phyloP scores from a whole-genome alignment of 169 alveolate genomes.

The Toxoplasma gondii region DNA sequence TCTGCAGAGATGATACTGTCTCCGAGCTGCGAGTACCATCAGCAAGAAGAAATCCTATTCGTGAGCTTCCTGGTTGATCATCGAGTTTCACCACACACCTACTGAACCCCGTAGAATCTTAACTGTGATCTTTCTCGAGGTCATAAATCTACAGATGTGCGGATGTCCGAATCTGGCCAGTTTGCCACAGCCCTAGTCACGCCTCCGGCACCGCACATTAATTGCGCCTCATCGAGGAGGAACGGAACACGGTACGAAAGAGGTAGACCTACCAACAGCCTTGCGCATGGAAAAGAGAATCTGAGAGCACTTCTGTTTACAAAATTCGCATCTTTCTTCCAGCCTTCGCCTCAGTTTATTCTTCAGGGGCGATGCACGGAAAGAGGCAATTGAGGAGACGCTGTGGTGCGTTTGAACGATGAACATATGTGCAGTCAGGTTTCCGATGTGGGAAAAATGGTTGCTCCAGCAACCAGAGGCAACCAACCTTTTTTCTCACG shows the following conservation, averaged over 20 bases:
- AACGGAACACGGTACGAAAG: no score
- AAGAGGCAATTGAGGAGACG: no score
- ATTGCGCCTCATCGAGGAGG: background rate
- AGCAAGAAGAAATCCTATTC: background rate
- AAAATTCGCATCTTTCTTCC: no score
- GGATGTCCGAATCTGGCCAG: background rate
- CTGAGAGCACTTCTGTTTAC: no score
- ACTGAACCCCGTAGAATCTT: background rate
- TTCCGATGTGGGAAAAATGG: background rate
- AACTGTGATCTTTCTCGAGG: background rate
- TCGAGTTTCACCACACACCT: background rate
- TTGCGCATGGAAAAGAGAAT: no score
- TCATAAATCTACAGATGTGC: background rate
- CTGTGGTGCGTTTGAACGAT: background rate
- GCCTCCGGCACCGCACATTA: background rate
- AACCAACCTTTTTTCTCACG: background rate
- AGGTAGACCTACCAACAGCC: no score
- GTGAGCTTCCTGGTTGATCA: background rate
- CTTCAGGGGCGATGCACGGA: no score
- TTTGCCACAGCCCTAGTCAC: background rate
- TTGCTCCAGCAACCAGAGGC: background rate
- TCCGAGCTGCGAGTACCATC: background rate
- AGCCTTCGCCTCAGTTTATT: no score
- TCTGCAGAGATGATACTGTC: background rate
- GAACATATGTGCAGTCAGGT: background rate